Conservation (phyloP, 2,329 filamentous ascomycete species). For the Pseudocercospora vitis region DNA sequence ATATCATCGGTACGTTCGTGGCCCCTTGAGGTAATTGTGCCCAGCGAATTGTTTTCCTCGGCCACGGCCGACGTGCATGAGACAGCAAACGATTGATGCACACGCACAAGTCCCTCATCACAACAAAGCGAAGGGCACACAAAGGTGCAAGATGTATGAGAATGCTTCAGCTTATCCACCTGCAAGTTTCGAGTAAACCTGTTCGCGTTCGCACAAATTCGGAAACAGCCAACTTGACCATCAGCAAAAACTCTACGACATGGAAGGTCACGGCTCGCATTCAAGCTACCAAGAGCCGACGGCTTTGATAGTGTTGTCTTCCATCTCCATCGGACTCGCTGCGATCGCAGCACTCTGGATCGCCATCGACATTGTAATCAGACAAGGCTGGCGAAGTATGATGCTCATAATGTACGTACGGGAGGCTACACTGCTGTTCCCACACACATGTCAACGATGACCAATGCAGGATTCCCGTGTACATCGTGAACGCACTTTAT, state of each 20-base stretch:
- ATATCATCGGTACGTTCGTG: neutral
- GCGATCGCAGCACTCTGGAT: conserved; percentile 11
- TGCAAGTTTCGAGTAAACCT: too few relatives aligned
- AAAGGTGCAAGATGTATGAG: neutral
- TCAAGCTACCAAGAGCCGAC: neutral
- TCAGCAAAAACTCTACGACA: neutral
- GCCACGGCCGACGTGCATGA: conserved; percentile 4
- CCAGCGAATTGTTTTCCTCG: conserved; percentile 4
- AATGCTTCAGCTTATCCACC: too few relatives aligned
- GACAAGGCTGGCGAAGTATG: conserved; percentile 19
- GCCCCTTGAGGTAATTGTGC: conserved; percentile 40
- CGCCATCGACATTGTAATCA: conserved; percentile 13
- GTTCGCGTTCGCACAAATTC: too few relatives aligned
- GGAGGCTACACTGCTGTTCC: too few relatives aligned
- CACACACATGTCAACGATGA: too few relatives aligned
- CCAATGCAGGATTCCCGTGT: conserved; percentile 26
- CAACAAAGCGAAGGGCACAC: too few relatives aligned
- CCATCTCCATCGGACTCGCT: conserved; percentile 16
- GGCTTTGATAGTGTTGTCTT: conserved; percentile 7
- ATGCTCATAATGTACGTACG: conserved; percentile 15
- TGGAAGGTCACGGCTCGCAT: conserved; percentile 2
- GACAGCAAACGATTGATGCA: neutral
- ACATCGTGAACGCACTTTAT: conserved; percentile 30
- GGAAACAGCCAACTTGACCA: neutral
- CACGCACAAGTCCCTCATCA: neutral